Conservation (phyloP, 176 grass and related monocot species). For the Rhynchospora breviuscula region DNA sequence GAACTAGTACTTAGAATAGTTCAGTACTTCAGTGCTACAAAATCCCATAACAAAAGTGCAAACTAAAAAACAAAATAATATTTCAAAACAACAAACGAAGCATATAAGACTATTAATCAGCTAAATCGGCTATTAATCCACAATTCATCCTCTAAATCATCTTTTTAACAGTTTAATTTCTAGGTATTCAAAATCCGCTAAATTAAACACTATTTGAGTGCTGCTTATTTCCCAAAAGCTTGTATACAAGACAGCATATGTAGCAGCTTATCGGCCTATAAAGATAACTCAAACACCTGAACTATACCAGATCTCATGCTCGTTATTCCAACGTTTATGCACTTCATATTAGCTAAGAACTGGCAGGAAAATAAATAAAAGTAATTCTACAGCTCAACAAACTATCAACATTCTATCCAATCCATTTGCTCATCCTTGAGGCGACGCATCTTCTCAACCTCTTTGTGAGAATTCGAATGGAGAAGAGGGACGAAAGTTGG, state of each 20-base stretch:
- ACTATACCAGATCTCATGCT: neutral
- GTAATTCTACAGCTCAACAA: neutral
- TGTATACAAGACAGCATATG: neutral
- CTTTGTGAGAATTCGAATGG: slow-evolving; percentile 98
- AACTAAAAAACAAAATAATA: neutral
- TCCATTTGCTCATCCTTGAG: neutral
- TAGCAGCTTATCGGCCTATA: neutral
- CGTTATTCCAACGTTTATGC: neutral
- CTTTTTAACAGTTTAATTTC: neutral
- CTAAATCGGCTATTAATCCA: neutral
- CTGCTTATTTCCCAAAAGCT: neutral
- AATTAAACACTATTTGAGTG: neutral
- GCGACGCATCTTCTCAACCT: slow-evolving; percentile 83
- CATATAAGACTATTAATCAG: neutral
- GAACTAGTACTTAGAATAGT: neutral
- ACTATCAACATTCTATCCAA: slow-evolving; percentile 7
- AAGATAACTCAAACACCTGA: neutral
- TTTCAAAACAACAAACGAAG: neutral
- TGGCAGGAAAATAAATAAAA: neutral
- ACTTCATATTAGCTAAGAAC: neutral
- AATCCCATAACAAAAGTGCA: neutral
- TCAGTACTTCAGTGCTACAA: neutral
- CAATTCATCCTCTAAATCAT: neutral
- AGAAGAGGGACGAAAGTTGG: slow-evolving; percentile 78
- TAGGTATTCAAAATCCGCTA: neutral